Evolutionary conservation across 495 filamentous ascomycete genomes (phyloP), one percentile per base, ranked within the genome.

Genomic region (Saxophila tyrrhenica): DNA sequence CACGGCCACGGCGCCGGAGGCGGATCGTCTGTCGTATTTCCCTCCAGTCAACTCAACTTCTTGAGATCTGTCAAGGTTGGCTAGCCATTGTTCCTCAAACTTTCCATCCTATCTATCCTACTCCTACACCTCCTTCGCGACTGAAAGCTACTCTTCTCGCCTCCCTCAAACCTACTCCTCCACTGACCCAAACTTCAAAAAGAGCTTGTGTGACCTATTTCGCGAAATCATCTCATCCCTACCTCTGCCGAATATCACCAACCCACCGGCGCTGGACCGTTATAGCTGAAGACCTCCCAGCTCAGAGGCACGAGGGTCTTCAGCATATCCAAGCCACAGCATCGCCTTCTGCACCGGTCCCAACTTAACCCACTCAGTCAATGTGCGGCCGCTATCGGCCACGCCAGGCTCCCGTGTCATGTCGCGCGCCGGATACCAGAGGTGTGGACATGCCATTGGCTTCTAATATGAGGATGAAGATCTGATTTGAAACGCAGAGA

Each of bases 401-500:
- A 21, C 16, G 41, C 41, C 35, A 16, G 35, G 35, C 35, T 39
- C 15, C 16, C 8, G 50, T 23, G 50, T 25, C 50, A 52, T 52
- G 50, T 52, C 50, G 50, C 50, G 50, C 16, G 50, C 50, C 43
- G 50, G 50, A 43, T 24, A 52, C 32, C 50, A 52, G 39, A 52
- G 50, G 50, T 52, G 19, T 17, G 13, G 20, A 23, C n/a, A 7
- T 8, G 17, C 20, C 41, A n/a, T n/a, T 44, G 41, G 16, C 5
- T 17, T 17, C 16, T 5, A 7, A 35, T 35, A 35, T 13, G 13
- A 7, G 29, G 13, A 13, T 13, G n/a, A 7, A 8, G 13, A 20
- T 23, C 45, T 48, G 45, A 48, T 17, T 48, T 3, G 19, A 13
- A 48, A 7, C 23, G 20, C 45, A 24, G 45, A 48, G 89, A 94